These are phyloP conservation scores for Trichoderma sp. DNA, from an alignment of 2,329 filamentous ascomycete genomes.

Conservation along the genomic window DNA sequence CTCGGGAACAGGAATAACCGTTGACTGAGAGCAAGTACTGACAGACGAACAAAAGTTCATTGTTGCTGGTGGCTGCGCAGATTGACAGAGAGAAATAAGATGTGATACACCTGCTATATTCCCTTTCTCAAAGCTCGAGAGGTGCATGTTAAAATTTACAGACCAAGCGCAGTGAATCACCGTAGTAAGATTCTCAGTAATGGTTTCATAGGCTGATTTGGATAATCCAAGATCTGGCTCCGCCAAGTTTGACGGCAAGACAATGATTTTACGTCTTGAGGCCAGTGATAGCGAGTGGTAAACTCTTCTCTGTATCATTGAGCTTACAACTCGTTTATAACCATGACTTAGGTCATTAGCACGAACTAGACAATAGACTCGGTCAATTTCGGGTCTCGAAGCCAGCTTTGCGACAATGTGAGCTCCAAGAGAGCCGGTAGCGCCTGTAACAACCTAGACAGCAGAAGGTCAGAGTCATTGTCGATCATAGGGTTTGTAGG, in stretches of 20 bases:
- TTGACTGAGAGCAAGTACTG: slow-evolving; percentile 13
- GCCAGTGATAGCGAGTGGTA: not conserved
- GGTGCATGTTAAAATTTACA: slow-evolving; percentile 60
- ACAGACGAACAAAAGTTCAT: slow-evolving; percentile 24
- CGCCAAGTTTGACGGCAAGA: slow-evolving; percentile 41
- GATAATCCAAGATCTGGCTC: slow-evolving; percentile 12
- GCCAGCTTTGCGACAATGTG: slow-evolving; percentile 64
- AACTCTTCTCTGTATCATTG: slow-evolving; percentile 19
- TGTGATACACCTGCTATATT: slow-evolving; percentile 5
- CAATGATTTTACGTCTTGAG: slow-evolving; percentile 48
- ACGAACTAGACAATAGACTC: slow-evolving; percentile 58
- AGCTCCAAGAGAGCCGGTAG: slow-evolving; percentile 66
- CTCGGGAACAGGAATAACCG: slow-evolving; percentile 3
- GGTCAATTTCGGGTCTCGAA: slow-evolving; percentile 56
- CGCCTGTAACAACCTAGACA: slow-evolving; percentile 51
- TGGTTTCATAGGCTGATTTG: slow-evolving; percentile 22
- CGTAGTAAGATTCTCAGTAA: slow-evolving; percentile 38
- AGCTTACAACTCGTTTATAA: not conserved
- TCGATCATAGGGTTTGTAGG: fast-evolving
- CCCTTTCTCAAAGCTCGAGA: slow-evolving; percentile 49
- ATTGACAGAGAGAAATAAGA: slow-evolving; percentile 12
- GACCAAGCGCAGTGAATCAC: slow-evolving; percentile 59
- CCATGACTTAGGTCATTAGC: slow-evolving; percentile 36
- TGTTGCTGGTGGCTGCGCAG: slow-evolving; percentile 4
- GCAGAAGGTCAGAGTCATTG: not conserved